These are phyloP conservation scores for Limonium bicolor DNA, from an alignment of 148 eudicot species.

Conservation along the genomic window DNA sequence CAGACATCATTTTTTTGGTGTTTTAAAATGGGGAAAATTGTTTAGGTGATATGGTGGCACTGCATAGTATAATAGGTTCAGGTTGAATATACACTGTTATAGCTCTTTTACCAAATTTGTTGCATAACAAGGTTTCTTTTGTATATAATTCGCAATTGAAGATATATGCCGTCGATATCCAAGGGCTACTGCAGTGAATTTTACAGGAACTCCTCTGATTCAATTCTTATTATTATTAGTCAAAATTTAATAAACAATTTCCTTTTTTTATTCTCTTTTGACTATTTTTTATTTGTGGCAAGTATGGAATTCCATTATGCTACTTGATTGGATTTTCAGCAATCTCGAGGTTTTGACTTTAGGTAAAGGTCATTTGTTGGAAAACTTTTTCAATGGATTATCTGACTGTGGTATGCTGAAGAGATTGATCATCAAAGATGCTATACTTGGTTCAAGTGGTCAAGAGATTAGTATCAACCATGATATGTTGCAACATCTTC, in stretches of 20 bases:
- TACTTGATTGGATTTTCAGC: constrained; percentile 18
- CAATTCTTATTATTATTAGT: constrained; percentile 48
- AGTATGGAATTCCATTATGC: not conserved
- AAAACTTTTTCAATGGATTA: constrained; percentile 55
- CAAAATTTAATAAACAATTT: not conserved
- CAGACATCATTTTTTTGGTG: too few relatives aligned
- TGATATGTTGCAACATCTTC: constrained; percentile 65
- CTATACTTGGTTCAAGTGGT: constrained; percentile 76
- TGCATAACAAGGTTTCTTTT: not conserved
- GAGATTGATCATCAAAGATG: constrained; percentile 56
- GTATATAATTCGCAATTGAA: constrained; percentile 44
- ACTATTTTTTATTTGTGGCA: not conserved
- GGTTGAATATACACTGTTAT: too few relatives aligned
- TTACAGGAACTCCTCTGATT: constrained; percentile 44
- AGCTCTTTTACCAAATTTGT: too few relatives aligned
- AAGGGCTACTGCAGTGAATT: constrained; percentile 61
- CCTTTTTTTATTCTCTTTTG: not conserved
- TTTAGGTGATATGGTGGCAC: too few relatives aligned
- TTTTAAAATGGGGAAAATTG: too few relatives aligned
- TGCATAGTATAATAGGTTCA: too few relatives aligned
- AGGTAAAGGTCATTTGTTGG: constrained; percentile 74
- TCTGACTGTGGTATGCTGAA: constrained; percentile 56
- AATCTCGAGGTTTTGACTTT: constrained; percentile 64
- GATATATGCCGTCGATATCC: constrained; percentile 85
- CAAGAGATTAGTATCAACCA: constrained; percentile 75